Conservation (phyloP, 768 basidiomycete species). For the Calocybe gangraenosa region DNA sequence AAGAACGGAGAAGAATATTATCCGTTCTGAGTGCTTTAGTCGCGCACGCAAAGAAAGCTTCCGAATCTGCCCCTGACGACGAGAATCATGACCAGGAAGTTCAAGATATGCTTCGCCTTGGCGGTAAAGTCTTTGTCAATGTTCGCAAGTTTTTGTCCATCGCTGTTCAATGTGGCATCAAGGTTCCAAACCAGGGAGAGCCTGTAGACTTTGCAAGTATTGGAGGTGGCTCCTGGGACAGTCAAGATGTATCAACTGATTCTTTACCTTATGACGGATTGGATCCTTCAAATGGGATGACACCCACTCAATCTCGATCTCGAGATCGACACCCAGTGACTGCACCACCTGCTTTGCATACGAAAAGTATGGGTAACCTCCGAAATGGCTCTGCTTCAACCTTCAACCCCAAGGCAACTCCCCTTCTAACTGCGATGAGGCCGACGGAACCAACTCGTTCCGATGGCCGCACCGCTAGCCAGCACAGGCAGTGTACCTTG, state of each 20-base stretch:
- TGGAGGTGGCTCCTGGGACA: slow-evolving; percentile 25
- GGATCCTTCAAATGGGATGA: slow-evolving; percentile 27
- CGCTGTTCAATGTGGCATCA: slow-evolving; percentile 70
- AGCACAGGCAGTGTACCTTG: slow-evolving; percentile 38
- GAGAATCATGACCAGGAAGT: slow-evolving; percentile 52
- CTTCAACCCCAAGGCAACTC: slow-evolving; percentile 32
- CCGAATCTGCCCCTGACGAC: slow-evolving; percentile 43
- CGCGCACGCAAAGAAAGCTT: slow-evolving; percentile 68
- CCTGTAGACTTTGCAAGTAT: slow-evolving; percentile 25
- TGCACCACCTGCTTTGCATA: slow-evolving; percentile 33
- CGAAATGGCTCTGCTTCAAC: slow-evolving; percentile 22
- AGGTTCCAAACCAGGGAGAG: slow-evolving; percentile 52
- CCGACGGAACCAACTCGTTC: slow-evolving; percentile 10
- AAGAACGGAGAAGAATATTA: slow-evolving; percentile 80
- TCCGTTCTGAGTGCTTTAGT: slow-evolving; percentile 80
- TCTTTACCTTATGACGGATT: slow-evolving; percentile 21
- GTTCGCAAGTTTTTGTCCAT: slow-evolving; percentile 77
- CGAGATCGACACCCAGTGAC: slow-evolving; percentile 20
- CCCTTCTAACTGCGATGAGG: slow-evolving; percentile 29
- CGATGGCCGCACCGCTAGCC: slow-evolving; percentile 27
- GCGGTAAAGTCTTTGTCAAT: slow-evolving; percentile 75
- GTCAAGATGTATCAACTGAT: slow-evolving; percentile 26
- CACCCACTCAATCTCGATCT: slow-evolving; percentile 30
- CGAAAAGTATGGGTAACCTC: slow-evolving; percentile 53
- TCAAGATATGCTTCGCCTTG: slow-evolving; percentile 74